Percentiles rank a stretch among this genome's conserved stretches.
These are phyloP conservation scores for Claviceps africana DNA, from an alignment of 2,329 filamentous ascomycete species.

Conservation along the genomic window DNA sequence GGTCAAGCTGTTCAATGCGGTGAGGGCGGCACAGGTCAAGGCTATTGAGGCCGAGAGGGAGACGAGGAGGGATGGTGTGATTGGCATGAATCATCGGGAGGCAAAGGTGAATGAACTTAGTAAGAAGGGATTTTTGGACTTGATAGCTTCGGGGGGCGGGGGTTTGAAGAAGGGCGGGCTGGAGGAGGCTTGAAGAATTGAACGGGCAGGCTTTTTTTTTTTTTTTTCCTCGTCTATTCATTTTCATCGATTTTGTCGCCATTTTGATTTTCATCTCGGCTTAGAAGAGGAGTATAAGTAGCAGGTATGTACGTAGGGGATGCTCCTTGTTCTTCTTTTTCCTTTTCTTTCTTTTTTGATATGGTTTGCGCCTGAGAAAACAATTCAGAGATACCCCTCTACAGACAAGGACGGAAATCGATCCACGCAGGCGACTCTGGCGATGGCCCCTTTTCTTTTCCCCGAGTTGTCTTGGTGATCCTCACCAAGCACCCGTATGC, in stretches of 20 bases:
- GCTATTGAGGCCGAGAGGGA: constrained; percentile 63
- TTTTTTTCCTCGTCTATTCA: not conserved
- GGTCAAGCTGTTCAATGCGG: constrained; percentile 90
- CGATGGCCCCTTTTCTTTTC: not conserved
- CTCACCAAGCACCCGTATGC: not conserved
- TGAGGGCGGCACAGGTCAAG: constrained; percentile 82
- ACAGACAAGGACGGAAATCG: not conserved
- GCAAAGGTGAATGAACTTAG: constrained; percentile 92
- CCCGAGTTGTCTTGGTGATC: too few relatives aligned
- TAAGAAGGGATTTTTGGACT: constrained; percentile 87
- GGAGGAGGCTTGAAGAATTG: constrained; percentile 31
- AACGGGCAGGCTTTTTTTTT: not conserved
- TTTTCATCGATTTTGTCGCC: not conserved
- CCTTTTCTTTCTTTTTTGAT: not conserved
- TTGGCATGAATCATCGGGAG: constrained; percentile 67
- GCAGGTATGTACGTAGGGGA: constrained; percentile 2
- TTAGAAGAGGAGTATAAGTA: constrained; percentile 15
- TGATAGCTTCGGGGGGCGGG: constrained; percentile 58
- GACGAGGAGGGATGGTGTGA: constrained; percentile 54
- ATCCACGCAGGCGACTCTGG: not conserved
- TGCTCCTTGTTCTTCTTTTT: not conserved
- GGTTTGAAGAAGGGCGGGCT: constrained; percentile 43
- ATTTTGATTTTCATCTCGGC: not conserved
- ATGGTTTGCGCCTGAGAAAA: constrained; percentile 3
- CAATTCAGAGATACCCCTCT: constrained; percentile 6